Conservation (phyloP, 441 rosid species). For the Adansonia gregorii region DNA sequence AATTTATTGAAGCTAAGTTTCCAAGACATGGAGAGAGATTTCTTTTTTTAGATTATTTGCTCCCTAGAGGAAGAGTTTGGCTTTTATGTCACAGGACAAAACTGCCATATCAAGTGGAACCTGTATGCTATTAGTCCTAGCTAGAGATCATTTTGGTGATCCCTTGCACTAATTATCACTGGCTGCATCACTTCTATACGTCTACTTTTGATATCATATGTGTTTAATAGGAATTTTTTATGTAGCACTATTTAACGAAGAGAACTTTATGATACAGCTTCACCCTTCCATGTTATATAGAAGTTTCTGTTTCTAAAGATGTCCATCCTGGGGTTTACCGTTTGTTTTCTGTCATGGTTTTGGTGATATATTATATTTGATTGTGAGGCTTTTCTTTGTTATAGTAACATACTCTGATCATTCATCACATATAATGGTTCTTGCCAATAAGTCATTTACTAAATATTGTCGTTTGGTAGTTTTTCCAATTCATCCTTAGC, state of each 20-base stretch:
- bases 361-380: too few species aligned
- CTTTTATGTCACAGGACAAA: slow-evolving; percentile 56
- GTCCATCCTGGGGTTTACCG: not conserved
- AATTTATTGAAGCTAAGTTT: slow-evolving; percentile 29
- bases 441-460: slow-evolving; percentile 12
- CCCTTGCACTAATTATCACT: slow-evolving; percentile 18
- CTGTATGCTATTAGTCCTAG: slow-evolving; percentile 27
- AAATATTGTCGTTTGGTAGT: too few species aligned
- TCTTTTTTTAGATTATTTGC: slow-evolving; percentile 34
- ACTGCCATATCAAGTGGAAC: slow-evolving; percentile 29
- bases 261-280: not conserved
- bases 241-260: not conserved
- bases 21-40: slow-evolving; percentile 21
- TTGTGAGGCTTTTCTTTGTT: too few species aligned
- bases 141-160: slow-evolving; percentile 21
- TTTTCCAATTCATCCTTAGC: too few species aligned
- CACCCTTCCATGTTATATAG: not conserved
- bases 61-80: slow-evolving; percentile 41
- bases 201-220: not conserved
- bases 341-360: not conserved
- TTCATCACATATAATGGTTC: slow-evolving; percentile 38
- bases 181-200: not conserved
- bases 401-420: too few species aligned
- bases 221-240: not conserved
- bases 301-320: not conserved